Percentiles rank a stretch among this genome's conserved stretches.
Conservation (phyloP, 2,329 filamentous ascomycete species). For the Diaporthe capsici region DNA sequence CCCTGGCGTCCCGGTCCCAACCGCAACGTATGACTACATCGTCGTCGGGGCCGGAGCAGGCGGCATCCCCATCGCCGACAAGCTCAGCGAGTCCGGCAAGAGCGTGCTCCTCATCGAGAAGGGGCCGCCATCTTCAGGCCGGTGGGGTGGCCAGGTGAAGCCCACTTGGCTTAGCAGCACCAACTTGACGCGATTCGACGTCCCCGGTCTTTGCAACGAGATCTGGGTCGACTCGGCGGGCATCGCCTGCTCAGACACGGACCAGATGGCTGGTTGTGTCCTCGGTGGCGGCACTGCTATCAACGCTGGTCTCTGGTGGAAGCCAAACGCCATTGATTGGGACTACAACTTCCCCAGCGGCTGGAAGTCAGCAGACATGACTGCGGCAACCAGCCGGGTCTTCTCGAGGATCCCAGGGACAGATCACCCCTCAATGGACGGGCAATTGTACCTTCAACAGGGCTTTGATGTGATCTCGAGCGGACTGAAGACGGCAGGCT, state of each 20-base stretch:
- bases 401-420: conserved; percentile 81
- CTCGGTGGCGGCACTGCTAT: conserved; percentile 73
- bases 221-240: conserved; percentile 73
- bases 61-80: conserved; percentile 71
- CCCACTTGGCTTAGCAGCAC: conserved; percentile 70
- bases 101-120: conserved; percentile 71
- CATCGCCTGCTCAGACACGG: conserved; percentile 74
- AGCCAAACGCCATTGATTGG: conserved; percentile 76
- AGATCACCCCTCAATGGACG: conserved; percentile 75
- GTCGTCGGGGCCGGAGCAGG: conserved; percentile 72
- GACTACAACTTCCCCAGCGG: conserved; percentile 80
- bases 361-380: conserved; percentile 77
- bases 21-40: conserved; percentile 70
- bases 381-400: conserved; percentile 69
- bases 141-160: conserved; percentile 71
- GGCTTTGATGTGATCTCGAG: conserved; percentile 74
- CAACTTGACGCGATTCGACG: conserved; percentile 74
- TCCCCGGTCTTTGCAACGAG: conserved; percentile 76
- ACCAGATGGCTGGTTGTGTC: conserved; percentile 77
- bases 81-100: conserved; percentile 71
- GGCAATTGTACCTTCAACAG: conserved; percentile 75
- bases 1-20: conserved; percentile 49
- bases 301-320: conserved; percentile 77
- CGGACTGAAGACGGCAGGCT: conserved; percentile 72
- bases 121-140: conserved; percentile 68